A percentile compares a stretch with the other conserved stretches of the same genome.
Conservation (phyloP, 139 green algal genomes). For the Medakamo hakoo region DNA sequence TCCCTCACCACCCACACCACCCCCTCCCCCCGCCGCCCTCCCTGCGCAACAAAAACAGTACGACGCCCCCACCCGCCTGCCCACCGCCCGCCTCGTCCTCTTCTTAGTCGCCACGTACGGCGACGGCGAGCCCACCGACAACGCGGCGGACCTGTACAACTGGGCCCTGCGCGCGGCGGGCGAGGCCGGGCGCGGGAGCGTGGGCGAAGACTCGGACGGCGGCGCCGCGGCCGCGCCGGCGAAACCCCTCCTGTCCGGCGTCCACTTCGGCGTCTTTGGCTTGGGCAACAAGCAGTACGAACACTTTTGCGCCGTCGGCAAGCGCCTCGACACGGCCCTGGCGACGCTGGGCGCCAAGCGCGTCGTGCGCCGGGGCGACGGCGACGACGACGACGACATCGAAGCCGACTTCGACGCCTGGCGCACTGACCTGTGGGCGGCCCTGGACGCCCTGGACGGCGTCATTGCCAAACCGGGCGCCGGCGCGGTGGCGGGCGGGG, state of each 20-base stretch:
- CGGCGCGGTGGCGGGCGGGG: not conserved
- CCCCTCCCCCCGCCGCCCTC: too few relatives aligned
- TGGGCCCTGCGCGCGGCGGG: constrained; percentile 50
- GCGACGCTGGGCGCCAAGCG: constrained; percentile 39
- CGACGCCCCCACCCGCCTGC: constrained; percentile 22
- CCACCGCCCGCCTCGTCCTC: constrained; percentile 55
- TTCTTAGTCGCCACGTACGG: constrained; percentile 89
- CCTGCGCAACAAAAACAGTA: too few relatives aligned
- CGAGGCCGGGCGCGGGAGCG: not conserved
- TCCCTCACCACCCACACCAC: too few relatives aligned
- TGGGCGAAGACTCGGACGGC: not conserved
- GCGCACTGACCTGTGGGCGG: constrained; percentile 36
- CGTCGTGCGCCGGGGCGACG: constrained; percentile 50
- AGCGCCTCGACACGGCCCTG: constrained; percentile 54
- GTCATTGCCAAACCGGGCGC: too few relatives aligned
- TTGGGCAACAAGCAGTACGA: constrained; percentile 97
- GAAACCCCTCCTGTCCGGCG: constrained; percentile 18
- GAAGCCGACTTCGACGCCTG: constrained; percentile 92
- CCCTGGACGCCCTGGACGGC: constrained; percentile 35
- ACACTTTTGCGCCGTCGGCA: constrained; percentile 83
- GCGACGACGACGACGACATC: constrained; percentile 86
- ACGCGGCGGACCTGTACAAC: constrained; percentile 60
- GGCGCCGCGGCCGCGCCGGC: not conserved
- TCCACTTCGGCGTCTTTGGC: constrained; percentile 77
- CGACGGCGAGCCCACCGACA: constrained; percentile 93